Percentiles rank a stretch among this genome's conserved stretches.
Evolutionary conservation across 2,329 filamentous ascomycete species (phyloP).

Genomic region (Colletotrichum echinochloae): DNA sequence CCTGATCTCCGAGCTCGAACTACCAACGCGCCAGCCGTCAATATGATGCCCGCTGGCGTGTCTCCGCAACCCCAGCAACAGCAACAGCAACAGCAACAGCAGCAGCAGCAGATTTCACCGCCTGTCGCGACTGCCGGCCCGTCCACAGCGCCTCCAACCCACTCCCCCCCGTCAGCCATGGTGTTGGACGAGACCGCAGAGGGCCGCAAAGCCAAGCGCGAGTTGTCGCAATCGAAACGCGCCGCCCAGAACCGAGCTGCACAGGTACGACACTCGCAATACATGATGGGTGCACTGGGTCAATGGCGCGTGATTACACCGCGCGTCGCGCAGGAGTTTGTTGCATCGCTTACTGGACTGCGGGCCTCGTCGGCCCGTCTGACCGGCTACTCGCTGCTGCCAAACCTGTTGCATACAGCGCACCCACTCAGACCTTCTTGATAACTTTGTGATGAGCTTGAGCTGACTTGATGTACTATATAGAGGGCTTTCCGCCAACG

Average conservation of each 20-base stretch:
- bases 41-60: slow-evolving; percentile 50
- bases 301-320: slow-evolving; percentile 16
- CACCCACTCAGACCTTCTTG: not conserved
- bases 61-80: slow-evolving; percentile 32
- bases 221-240: slow-evolving; percentile 94
- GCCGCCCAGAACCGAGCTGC: slow-evolving; percentile 97
- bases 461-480: slow-evolving; percentile 45
- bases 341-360: slow-evolving; percentile 8
- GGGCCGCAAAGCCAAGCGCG: slow-evolving; percentile 84
- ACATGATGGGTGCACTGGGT: not conserved
- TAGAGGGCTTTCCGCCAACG: slow-evolving; percentile 97
- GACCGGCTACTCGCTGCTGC: not conserved
- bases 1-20: slow-evolving; percentile 58
- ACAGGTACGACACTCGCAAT: slow-evolving; percentile 71
- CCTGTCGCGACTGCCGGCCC: slow-evolving; percentile 26
- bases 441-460: not conserved
- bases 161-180: slow-evolving; percentile 45
- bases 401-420: not conserved
- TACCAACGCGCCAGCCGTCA: slow-evolving; percentile 44
- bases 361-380: slow-evolving; percentile 36
- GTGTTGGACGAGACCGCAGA: slow-evolving; percentile 57
- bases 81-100: slow-evolving; percentile 15
- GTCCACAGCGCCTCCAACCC: slow-evolving; percentile 46
- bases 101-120: slow-evolving; percentile 31
- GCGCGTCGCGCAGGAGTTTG: slow-evolving; percentile 9